Percentiles rank a stretch among this genome's conserved stretches.
phyloP scores from a whole-genome alignment of 2,329 filamentous ascomycete genomes.

The Incumbomyces lentus region DNA sequence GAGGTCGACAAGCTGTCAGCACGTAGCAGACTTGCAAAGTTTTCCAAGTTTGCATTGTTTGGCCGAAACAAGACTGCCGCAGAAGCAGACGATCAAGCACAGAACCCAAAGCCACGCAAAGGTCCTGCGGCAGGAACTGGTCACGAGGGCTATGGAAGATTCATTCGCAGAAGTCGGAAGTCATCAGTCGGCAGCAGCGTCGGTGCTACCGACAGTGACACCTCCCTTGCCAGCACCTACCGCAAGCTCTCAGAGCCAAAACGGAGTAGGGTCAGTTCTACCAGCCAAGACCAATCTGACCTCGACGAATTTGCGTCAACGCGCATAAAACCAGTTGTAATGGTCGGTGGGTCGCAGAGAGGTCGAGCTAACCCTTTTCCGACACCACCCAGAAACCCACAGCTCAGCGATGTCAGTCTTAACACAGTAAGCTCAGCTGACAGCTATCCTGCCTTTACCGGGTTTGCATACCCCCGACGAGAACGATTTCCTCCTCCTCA shows the following conservation, averaged over 20 bases:
- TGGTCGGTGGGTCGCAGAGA: conserved; percentile 31
- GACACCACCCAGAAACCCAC: neutral
- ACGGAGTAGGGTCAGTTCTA: conserved; percentile 30
- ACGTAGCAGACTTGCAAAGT: conserved; percentile 28
- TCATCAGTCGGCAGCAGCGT: conserved; percentile 29
- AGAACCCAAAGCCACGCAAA: conserved; percentile 55
- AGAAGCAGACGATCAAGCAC: conserved; percentile 53
- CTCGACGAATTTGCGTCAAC: conserved; percentile 40
- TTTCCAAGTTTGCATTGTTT: conserved; percentile 69
- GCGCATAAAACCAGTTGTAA: conserved; percentile 40
- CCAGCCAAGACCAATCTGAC: conserved; percentile 27
- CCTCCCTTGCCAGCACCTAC: conserved; percentile 27
- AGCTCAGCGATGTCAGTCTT: conserved; percentile 2
- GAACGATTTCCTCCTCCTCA: neutral
- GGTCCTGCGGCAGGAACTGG: conserved; percentile 87
- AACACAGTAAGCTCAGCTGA: neutral
- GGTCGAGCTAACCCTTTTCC: conserved; percentile 5
- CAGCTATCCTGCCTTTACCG: neutral
- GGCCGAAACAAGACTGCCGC: conserved; percentile 46
- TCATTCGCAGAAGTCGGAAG: conserved; percentile 35
- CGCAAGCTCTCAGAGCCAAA: conserved; percentile 32
- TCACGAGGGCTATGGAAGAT: conserved; percentile 57
- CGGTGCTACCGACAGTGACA: conserved; percentile 27
- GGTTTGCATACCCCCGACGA: neutral
- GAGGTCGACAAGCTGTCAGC: conserved; percentile 21